Base-by-base conservation (phyloP, 495 filamentous ascomycete species). In the Aspergillus coremiiformis region DNA sequence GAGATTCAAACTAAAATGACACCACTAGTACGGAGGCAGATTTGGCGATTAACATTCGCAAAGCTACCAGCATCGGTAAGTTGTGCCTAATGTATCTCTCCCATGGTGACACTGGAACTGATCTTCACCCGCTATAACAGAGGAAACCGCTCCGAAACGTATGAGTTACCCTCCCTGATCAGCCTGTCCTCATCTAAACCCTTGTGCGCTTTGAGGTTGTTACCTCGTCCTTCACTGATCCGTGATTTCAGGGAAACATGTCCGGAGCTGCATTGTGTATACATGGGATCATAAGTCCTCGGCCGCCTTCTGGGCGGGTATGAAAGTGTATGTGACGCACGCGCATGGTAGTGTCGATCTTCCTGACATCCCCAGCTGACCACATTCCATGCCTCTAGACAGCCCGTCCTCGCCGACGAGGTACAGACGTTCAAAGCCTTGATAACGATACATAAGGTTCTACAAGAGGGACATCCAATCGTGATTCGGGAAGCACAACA, bases 201-300 rank as follows among this genome's bases (percentile, higher is more conserved):
- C 24, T 1, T 10, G 11, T 23, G 21, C 30, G 26, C 17, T 49
- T 22, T 41, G 14, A 7, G 2, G 5, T 37, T 12, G 33, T n/a
- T 5, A 37, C 17, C n/a, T 19, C 23, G 24, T 43, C 37, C 5
- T n/a, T 12, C n/a, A n/a, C 56, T 68, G 52, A 70, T 52, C 23
- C 39, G 20, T 17, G 27, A 10, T 19, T 8, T n/a, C 55, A 85
- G 83, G 84, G 57, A 98, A 98, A 71, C 93, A 98, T 90, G 93
- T 98, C 53, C 86, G 93, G 53, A 90, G 86, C 63, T 95, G 89
- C 66, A 98, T 98, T 66, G 91, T 98, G 39, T 97, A 98, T 67
- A 97, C 93, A 51, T 98, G 93, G 93, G 93, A 98, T 74, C 90
- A 97, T 77, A 96, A 96, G 74, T 94, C 88, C 55, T 96, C 92